Base-by-base conservation (phyloP, 495 filamentous ascomycete genomes). In the Penicillium psychrofluorescens region DNA sequence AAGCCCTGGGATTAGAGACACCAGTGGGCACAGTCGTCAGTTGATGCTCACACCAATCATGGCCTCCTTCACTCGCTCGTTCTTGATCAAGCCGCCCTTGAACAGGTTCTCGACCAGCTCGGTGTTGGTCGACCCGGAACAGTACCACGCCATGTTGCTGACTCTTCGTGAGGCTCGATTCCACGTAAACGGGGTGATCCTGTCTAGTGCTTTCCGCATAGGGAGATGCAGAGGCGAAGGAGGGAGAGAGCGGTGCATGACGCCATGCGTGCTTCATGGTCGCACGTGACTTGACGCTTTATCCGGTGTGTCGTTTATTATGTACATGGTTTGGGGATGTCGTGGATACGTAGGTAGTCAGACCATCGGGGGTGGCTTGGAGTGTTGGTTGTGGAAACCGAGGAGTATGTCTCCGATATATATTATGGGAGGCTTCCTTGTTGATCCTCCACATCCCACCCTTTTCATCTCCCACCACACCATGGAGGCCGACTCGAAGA, bases 81-180 rank as follows among this genome's bases (percentile, higher is more conserved):
- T 71, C 34, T 72, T 86, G 48, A 99, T 89, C 43, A 97, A 66
- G 1, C 70, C 72, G 51, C 86, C 77, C 12, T 64, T 74, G 52
- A 65, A 83, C 8, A 99, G 75, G 55, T 95, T 96, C 52, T 83
- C 76, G 38, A 97, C 67, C 35, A 99, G 71, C 36, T 80, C 85
- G 35, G 59, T 62, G 67, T 99, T 99, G 31, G 81, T 79, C 15
- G 70, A 66, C 39, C 88, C 90, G 12, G 85, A 87, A 61, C 84
- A 86, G 48, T 80, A 78, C 92, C 92, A 99, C 44, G 90, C 90
- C 92, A 99, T 99, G 31, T 50, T 12, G 9, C 32, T 34, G 6
- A 12, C 22, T 22, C 22, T 22, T 22, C 22, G 22, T 22, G 22
- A 22, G 4, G 22, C 22, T 22, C 22, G 22, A 22, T 22, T 22